Evolutionary conservation across 169 alveolate species (phyloP).

Genomic region (Nephromyces sp.): DNA sequence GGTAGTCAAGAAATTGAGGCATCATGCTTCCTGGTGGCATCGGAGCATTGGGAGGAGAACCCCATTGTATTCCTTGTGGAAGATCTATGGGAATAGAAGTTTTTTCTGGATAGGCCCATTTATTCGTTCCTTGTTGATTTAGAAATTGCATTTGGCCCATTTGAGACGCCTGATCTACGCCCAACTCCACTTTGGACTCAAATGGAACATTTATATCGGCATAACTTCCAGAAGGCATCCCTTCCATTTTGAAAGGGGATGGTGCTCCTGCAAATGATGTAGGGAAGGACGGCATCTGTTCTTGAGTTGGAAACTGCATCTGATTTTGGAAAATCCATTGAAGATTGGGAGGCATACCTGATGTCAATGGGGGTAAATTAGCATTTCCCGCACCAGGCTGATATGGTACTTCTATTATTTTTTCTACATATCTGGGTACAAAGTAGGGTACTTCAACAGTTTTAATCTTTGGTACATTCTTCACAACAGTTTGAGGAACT

Average conservation of each 20-base stretch:
- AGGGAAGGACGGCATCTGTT: neutral
- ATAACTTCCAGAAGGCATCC: slow-evolving; percentile 1
- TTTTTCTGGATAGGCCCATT: too few relatives aligned
- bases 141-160: neutral
- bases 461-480: slow-evolving; percentile 62
- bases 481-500: slow-evolving; percentile 65
- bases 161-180: slow-evolving; percentile 18
- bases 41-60: slow-evolving; percentile 37
- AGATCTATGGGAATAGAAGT: slow-evolving; percentile 37
- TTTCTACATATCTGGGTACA: slow-evolving; percentile 69
- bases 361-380: slow-evolving; percentile 32
- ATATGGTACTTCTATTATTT: slow-evolving; percentile 63
- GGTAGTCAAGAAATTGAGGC: neutral
- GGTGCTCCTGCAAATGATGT: slow-evolving; percentile 21
- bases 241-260: slow-evolving; percentile 19
- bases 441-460: slow-evolving; percentile 69
- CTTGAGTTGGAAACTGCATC: neutral
- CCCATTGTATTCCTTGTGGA: slow-evolving; percentile 51
- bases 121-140: neutral
- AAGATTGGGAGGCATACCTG: slow-evolving; percentile 37
- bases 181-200: slow-evolving; percentile 28
- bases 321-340: slow-evolving; percentile 3
- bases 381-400: slow-evolving; percentile 50
- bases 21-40: neutral
- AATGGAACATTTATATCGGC: slow-evolving; percentile 19